A percentile compares a stretch with the other conserved stretches of the same genome.
phyloP scores from a whole-genome alignment of 441 rosid genomes.

The Erodium moschatum region DNA sequence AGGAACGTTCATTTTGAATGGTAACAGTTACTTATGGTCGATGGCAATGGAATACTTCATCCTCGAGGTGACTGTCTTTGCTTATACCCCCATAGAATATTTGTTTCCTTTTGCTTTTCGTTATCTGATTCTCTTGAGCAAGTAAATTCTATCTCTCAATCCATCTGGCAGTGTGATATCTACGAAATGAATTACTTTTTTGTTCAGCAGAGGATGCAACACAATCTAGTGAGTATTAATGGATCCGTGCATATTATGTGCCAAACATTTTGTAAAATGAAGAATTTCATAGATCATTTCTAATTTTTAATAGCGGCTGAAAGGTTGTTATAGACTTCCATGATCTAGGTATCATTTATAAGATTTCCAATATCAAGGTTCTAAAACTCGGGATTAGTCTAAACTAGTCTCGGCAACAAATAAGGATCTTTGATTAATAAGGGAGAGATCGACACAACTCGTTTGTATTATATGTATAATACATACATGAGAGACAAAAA shows the following conservation, averaged over 20 bases:
- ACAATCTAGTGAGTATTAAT: background rate
- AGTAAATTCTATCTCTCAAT: background rate
- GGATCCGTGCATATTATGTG: background rate
- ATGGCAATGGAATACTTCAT: conserved; percentile 90
- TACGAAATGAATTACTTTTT: background rate
- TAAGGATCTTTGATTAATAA: too few relatives aligned
- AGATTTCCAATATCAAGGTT: background rate
- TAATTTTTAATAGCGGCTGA: background rate
- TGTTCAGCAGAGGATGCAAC: conserved; percentile 5
- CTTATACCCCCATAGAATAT: background rate
- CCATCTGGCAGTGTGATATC: conserved; percentile 2
- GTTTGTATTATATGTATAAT: too few relatives aligned
- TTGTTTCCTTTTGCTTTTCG: background rate
- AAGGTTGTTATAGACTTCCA: background rate
- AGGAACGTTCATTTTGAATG: background rate
- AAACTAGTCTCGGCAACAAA: too few relatives aligned
- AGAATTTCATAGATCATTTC: background rate
- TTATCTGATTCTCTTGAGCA: background rate
- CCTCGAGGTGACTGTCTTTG: conserved; percentile 54
- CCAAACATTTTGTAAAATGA: background rate
- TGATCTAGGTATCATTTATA: background rate
- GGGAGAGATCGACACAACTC: too few relatives aligned
- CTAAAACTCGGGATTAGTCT: too few relatives aligned
- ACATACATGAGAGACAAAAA: too few relatives aligned
- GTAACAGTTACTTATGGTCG: conserved; percentile 61